Evolutionary conservation across 768 basidiomycete genomes (phyloP), one percentile per base, ranked within the genome.

Genomic region (Amanita muscaria): DNA sequence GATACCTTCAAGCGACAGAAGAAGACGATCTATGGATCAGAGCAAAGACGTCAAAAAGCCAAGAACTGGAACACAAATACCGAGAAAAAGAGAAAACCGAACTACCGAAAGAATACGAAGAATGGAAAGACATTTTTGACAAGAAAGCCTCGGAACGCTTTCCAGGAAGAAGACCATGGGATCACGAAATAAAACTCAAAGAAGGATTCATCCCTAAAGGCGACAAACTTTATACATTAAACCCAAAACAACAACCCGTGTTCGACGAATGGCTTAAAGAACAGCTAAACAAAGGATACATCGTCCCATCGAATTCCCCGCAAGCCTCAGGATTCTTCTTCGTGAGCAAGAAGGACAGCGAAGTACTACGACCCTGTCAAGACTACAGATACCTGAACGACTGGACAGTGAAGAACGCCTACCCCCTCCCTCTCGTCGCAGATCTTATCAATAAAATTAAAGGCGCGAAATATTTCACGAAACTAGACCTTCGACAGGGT

Each of bases 301-400:
- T 57, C 38, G 15, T 46, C 16, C 46, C 46, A 0, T 58, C 56
- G 2, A 53, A 56, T 40, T 62, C 58, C 0, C 53, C 52, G 0
- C 42, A 45, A 10, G 57, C 55, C 0, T 52, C 52, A 1, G 32
- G 50, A 15, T 55, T 60, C 49, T 58, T 59, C 30, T 59, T 61
- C 31, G 44, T 55, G 5, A 49, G 43, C 24, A 59, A 58, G 37
- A 58, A 56, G 33, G 49, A 53, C 21, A 33, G 39, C 5, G 12
- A 21, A 37, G 47, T 41, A 21, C 56, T 59, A 0, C 37, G 52
- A 7, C 61, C 52, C 23, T 55, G 62, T 0, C 63, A 66, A 30
- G 57, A 71, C 36, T 69, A 64, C 40, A 30, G 50, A 19, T 54
- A 55, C 5, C 51, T 70, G 1, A 69, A 70, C 33, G 47, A 58